These are phyloP conservation scores for Nepenthes mirabilis DNA, from an alignment of 148 eudicot species.

Conservation along the genomic window DNA sequence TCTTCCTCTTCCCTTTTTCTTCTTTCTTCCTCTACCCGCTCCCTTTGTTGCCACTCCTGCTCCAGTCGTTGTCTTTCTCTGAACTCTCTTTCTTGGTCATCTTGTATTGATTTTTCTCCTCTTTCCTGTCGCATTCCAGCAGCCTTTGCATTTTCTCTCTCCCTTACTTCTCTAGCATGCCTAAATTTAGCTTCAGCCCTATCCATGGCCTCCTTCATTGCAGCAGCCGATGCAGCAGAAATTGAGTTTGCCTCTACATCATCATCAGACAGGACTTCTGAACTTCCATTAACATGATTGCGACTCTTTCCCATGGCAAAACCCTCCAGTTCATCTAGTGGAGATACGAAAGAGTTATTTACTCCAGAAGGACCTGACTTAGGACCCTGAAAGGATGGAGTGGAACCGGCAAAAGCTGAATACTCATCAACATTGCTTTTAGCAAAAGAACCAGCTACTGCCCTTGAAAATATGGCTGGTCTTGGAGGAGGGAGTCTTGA, in stretches of 20 bases:
- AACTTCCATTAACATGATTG: constrained; percentile 28
- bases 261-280: constrained; percentile 35
- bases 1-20: constrained; percentile 35
- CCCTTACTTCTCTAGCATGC: constrained; percentile 80
- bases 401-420: constrained; percentile 31
- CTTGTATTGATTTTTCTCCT: constrained; percentile 37
- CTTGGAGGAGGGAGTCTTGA: constrained; percentile 92
- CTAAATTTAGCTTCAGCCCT: constrained; percentile 93
- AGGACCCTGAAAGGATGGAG: constrained; percentile 38
- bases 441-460: constrained; percentile 34
- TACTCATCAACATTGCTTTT: constrained; percentile 44
- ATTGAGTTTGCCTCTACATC: constrained; percentile 49
- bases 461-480: constrained; percentile 41
- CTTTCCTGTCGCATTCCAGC: constrained; percentile 51
- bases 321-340: constrained; percentile 73
- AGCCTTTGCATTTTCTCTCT: constrained; percentile 70
- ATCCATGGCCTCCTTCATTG: constrained; percentile 99
- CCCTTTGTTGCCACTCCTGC: constrained; percentile 49
- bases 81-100: constrained; percentile 43
- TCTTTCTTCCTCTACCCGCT: constrained; percentile 58
- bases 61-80: constrained; percentile 51
- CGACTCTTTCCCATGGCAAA: constrained; percentile 55
- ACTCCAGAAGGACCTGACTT: constrained; percentile 27
- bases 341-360: constrained; percentile 34
- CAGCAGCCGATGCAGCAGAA: constrained; percentile 94